Conservation (phyloP, 148 eudicot species). For the Polygonum maritimum region DNA sequence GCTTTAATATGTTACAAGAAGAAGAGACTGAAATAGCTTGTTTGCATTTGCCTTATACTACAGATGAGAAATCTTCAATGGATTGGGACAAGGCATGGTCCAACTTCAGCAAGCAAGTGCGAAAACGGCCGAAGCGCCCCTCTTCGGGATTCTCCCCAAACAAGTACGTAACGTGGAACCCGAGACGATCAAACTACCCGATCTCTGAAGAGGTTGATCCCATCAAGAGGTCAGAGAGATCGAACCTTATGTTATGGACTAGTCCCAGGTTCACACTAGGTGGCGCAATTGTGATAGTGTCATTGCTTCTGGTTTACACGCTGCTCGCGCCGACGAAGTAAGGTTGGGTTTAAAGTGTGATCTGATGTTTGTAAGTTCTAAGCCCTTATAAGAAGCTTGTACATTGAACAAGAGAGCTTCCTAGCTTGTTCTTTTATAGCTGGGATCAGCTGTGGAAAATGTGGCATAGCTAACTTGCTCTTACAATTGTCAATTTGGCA, state of each 20-base stretch:
- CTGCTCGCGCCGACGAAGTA: constrained; percentile 63
- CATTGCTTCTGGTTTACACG: constrained; percentile 68
- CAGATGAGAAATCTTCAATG: constrained; percentile 51
- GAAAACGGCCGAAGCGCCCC: constrained; percentile 45
- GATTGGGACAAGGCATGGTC: constrained; percentile 99
- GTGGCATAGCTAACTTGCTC: not conserved
- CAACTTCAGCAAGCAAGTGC: constrained; percentile 72
- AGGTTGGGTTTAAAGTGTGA: not conserved
- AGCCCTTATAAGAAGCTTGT: not conserved
- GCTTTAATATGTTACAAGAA: not conserved
- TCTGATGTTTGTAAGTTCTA: not conserved
- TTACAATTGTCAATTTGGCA: not conserved
- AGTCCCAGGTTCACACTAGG: constrained; percentile 79
- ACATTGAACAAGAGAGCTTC: not conserved
- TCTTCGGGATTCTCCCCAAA: constrained; percentile 51
- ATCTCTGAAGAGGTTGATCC: constrained; percentile 96
- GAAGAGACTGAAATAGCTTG: not conserved
- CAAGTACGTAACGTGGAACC: constrained; percentile 96
- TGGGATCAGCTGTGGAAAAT: not conserved
- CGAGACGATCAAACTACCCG: constrained; percentile 77
- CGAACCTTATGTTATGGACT: constrained; percentile 87
- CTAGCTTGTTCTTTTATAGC: too few species aligned
- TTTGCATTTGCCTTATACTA: not conserved
- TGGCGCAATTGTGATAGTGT: constrained; percentile 59
- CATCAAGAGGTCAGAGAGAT: constrained; percentile 80